Evolutionary conservation across 805 yeast genomes (phyloP), one percentile per base, ranked within the genome.

Genomic region (Teunomyces lycoperdinae): DNA sequence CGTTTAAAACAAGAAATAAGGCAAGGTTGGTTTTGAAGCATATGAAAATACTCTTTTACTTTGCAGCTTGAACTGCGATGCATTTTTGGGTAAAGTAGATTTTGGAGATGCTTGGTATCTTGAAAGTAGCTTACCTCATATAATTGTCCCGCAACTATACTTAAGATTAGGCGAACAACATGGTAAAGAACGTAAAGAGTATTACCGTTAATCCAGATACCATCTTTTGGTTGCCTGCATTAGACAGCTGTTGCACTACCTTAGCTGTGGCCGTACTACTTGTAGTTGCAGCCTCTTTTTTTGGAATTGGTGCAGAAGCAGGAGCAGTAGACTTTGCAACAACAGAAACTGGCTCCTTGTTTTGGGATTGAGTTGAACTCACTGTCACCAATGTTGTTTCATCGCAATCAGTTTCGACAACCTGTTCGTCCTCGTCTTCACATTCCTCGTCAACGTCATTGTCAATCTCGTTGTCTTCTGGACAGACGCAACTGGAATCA

Each of bases 131-230:
- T 26, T 26, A 27, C 26, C 36, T 38, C 47, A 30, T 46, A 50
- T 50, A 48, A 48, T 48, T 49, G 52, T 46, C 55, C 55, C 17
- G 55, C 55, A 51, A 51, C 55, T 50, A 48, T 48, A 50, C 29
- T 36, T 36, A 32, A 16, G 47, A 9, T 51, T 49, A 55, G 51
- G 55, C 46, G 51, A 54, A 50, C 42, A 54, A 40, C 20, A 51
- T 43, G 29, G 53, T 50, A 32, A 47, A 47, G 35, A 44, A 50
- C 30, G 50, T 42, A 13, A 52, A 45, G 35, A 51, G 14, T 13
- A 49, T 16, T 10, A 51, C 16, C n/a, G 49, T 20, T 11, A 50
- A 42, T 6, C 49, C 48, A 2, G 52, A 46, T 10, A 36, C 38
- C 13, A 35, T 32, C 10, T 32, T 40, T 26, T 33, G 43, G 35